Evolutionary conservation across 371 early-diverging fungal species (phyloP), one percentile per base, ranked within the genome.

Genomic region (Mortierella sp.): DNA sequence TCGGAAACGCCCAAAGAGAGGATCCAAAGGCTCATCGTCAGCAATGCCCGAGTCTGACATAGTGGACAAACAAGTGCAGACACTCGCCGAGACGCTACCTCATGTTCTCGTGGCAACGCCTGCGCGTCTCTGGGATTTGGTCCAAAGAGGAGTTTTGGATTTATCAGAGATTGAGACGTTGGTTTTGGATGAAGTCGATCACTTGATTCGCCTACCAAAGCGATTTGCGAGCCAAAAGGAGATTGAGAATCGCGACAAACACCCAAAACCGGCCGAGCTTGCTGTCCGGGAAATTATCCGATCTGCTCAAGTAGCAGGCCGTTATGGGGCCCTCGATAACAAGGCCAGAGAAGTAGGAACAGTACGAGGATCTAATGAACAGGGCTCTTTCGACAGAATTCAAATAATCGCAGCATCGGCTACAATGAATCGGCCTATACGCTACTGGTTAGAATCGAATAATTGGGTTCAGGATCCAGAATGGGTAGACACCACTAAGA

Each of bases 171-270:
- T 94, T 12, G 87, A 92, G 47, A 87, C 87, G 3, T 61, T 96
- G 3, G 86, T 93, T 0, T 62, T 96, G 40, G 96, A 96, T 67
- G 96, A 96, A 74, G 93, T 89, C 0, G 96, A 96, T 71, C 90
- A 92, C 77, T 87, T 94, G 18, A 80, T 94, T 14, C 78, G 88
- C 22, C 76, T 93, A 2, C 91, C 90, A 2, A 81, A 81, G 61
- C 87, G 94, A 0, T 92, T 87, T 75, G 93, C 90, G 0, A 79
- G 92, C 1, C 57, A 85, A 16, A 85, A 80, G 20, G 79, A 89
- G 60, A 86, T 90, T 54, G 43, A 60, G 18, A 85, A 86, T 28
- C 86, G 93, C 2, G 62, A 80, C n/a, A 49, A 59, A 0, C 93
- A 96, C 73, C 94, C 94, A 5, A 89, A 90, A 59, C 90, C 93